A percentile compares a stretch with the other conserved stretches of the same genome.
Evolutionary conservation across 2,329 filamentous ascomycete species (phyloP).

Genomic region (Thielaviopsis populi): DNA sequence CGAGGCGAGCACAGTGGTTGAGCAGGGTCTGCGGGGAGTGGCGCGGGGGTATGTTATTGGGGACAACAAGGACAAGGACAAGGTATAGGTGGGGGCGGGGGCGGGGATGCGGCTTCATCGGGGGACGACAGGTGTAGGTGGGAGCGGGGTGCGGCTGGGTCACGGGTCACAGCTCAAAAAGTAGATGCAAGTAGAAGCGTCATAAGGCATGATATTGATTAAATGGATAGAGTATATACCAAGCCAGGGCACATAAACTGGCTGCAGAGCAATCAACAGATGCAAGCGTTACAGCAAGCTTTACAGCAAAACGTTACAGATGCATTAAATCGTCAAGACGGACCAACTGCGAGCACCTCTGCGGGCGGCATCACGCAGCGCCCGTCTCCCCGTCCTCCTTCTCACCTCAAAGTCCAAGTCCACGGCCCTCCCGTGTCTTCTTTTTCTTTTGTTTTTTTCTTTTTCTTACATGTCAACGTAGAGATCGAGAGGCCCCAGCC

Average conservation of each 20-base stretch:
- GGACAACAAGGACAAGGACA: constrained; percentile 41
- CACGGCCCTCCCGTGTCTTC: no score
- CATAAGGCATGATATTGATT: neutral
- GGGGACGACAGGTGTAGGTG: no score
- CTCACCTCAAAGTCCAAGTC: neutral
- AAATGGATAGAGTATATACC: constrained; percentile 2
- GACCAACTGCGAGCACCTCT: neutral
- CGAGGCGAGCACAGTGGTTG: constrained; percentile 51
- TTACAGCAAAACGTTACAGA: neutral
- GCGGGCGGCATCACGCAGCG: no score
- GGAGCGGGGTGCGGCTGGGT: no score
- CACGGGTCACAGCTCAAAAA: no score
- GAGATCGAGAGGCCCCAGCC: no score
- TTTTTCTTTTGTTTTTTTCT: neutral
- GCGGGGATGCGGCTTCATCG: no score
- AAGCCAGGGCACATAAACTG: neutral
- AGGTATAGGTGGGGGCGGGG: constrained; percentile 19
- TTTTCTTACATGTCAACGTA: no score
- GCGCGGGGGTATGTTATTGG: constrained; percentile 78
- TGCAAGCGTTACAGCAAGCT: no score
- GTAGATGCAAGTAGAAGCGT: neutral
- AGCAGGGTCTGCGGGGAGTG: constrained; percentile 75
- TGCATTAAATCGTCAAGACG: neutral
- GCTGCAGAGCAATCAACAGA: neutral
- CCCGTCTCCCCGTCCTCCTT: neutral